Conservation (phyloP, 495 filamentous ascomycete genomes). For the Trichoderma virens region DNA sequence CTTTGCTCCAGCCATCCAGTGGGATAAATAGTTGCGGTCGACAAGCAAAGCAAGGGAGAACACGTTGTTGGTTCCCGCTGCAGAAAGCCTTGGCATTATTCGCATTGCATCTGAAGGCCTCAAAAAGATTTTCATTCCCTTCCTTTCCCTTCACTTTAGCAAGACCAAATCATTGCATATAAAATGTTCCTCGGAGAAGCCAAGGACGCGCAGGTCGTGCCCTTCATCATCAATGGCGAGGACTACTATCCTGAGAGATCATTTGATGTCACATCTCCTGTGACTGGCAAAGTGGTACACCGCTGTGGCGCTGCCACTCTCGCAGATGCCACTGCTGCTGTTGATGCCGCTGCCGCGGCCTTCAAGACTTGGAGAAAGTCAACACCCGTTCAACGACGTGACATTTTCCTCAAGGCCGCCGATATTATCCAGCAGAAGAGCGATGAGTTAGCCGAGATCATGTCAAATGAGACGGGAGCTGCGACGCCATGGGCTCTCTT, state of each 20-base stretch:
- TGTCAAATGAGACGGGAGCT: constrained; percentile 64
- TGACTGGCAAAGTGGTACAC: constrained; percentile 53
- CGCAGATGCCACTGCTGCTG: constrained; percentile 52
- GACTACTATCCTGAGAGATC: constrained; percentile 51
- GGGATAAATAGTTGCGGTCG: too few relatives aligned
- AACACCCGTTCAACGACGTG: constrained; percentile 52
- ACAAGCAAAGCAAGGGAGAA: too few relatives aligned
- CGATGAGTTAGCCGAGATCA: constrained; percentile 55
- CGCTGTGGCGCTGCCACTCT: constrained; percentile 54
- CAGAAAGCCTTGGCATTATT: too few relatives aligned
- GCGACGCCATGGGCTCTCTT: constrained; percentile 46
- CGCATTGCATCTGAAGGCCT: too few relatives aligned
- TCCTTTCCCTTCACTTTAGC: too few relatives aligned
- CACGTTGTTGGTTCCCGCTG: too few relatives aligned
- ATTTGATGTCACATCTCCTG: constrained; percentile 61
- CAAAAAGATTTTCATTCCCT: too few relatives aligned
- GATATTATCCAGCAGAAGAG: constrained; percentile 55
- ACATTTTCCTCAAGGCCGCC: constrained; percentile 64
- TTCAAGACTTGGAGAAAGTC: constrained; percentile 64
- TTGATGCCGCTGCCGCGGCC: constrained; percentile 58
- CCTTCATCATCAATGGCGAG: constrained; percentile 68
- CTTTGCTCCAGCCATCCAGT: neutral
- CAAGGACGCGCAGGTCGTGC: constrained; percentile 34
- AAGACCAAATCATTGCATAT: neutral
- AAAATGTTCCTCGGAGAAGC: neutral